Evolutionary conservation across 441 rosid genomes (phyloP), one percentile per base, ranked within the genome.

Genomic region (Eruca vesicaria): DNA sequence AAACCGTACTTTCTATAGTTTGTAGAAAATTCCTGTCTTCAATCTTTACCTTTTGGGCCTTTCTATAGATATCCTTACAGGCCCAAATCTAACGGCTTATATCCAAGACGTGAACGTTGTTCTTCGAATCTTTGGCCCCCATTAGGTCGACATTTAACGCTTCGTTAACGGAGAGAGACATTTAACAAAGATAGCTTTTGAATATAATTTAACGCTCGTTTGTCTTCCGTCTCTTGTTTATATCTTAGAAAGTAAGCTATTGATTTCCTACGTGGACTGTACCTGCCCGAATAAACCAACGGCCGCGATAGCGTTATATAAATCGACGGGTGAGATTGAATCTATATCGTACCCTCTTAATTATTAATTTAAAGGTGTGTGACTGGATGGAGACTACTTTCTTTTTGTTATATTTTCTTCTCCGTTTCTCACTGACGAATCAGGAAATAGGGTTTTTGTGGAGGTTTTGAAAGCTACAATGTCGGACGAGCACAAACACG

Each of bases 401-500:
- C 50, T 52, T 20, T 2, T 45, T 45, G 1, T 6, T 9, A 6
- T 23, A 26, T 29, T 29, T 55, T 78, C 78, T 36, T 72, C 81
- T 78, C 69, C 73, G 81, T 62, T 78, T 72, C 78, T 78, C 74
- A 60, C 80, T 77, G 26, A 15, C 10, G 50, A 71, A 48, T n/a
- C 62, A 70, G 55, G 59, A 14, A 31, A 21, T 60, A 66, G 69
- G 73, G 65, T 60, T 77, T 66, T 71, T 71, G 61, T 70, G 74
- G 77, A 78, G 77, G 61, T 78, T 78, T 53, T 64, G 28, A 76
- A 67, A 63, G 67, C 19, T 14, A 33, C 26, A 23, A 78, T 78
- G 81, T 74, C 67, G 57, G 81, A 78, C 72, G 87, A 89, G 74
- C 90, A 88, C 74, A 82, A 78, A n/a, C 87, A 83, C 68, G 85